A percentile compares a stretch with the other conserved stretches of the same genome.
Conservation (phyloP, 2,329 filamentous ascomycete species). For the Curvularia spicifera region DNA sequence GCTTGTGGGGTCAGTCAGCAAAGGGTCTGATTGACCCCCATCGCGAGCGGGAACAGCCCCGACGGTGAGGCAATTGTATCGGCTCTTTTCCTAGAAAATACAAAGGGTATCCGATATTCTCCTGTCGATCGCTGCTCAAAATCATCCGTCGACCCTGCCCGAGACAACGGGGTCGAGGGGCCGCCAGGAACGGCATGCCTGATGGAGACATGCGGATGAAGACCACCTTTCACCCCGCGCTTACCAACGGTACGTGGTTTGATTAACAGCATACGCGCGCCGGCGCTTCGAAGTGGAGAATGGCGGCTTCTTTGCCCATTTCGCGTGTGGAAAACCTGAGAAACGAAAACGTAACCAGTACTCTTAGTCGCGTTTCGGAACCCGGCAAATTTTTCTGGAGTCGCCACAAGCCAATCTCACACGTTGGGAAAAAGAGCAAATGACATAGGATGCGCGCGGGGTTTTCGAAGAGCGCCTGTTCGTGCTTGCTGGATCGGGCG, state of each 20-base stretch:
- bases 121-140: neutral
- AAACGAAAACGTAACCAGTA: slow-evolving; percentile 19
- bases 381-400: slow-evolving; percentile 10
- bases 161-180: neutral
- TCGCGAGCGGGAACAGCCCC: neutral
- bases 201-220: slow-evolving; percentile 4
- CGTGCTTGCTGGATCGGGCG: neutral
- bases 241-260: slow-evolving; percentile 8
- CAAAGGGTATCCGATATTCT: neutral
- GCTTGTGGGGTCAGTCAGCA: slow-evolving; percentile 4
- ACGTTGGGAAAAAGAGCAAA: neutral
- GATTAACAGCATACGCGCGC: neutral
- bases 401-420: slow-evolving; percentile 6
- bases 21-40: slow-evolving; percentile 4
- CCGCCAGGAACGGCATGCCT: slow-evolving; percentile 9
- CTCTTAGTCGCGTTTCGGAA: slow-evolving; percentile 12
- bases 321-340: slow-evolving; percentile 12
- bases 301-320: slow-evolving; percentile 9
- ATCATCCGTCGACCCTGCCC: neutral
- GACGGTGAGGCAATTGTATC: neutral
- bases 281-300: slow-evolving; percentile 3
- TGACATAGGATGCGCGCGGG: neutral
- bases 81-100: neutral
- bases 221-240: slow-evolving; percentile 8
- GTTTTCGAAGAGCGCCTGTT: neutral